Evolutionary conservation across 306 rosid genomes (phyloP).

Genomic region (Lagenaria siceraria): DNA sequence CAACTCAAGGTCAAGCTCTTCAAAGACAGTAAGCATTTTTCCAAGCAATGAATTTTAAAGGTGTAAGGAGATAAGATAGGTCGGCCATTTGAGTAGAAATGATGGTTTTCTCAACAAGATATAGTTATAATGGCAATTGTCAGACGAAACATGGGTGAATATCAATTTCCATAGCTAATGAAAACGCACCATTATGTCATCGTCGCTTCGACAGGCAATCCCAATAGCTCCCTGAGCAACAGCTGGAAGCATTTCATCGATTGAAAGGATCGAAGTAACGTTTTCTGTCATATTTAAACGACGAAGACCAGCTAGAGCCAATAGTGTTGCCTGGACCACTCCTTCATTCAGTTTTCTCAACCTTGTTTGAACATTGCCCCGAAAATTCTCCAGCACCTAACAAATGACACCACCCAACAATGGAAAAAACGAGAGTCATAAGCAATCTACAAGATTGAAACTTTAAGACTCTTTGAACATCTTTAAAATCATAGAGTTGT

Average conservation of each 20-base stretch:
- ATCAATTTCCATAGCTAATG: background rate
- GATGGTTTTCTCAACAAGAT: background rate
- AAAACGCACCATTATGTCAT: constrained; percentile 56
- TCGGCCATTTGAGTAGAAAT: background rate
- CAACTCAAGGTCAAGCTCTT: too few relatives aligned
- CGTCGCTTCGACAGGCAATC: constrained; percentile 47
- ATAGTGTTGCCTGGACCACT: constrained; percentile 85
- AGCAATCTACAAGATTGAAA: background rate
- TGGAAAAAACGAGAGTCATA: background rate
- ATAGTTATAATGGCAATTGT: background rate
- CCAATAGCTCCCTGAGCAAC: constrained; percentile 69
- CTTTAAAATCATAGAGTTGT: background rate
- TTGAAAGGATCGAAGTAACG: constrained; percentile 34
- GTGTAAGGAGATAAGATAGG: background rate
- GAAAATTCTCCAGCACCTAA: constrained; percentile 82
- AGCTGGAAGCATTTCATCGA: constrained; percentile 60
- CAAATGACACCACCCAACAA: constrained; percentile 11
- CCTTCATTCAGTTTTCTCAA: constrained; percentile 72
- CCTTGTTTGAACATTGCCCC: constrained; percentile 95
- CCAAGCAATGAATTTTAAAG: background rate
- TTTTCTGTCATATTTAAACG: constrained; percentile 60
- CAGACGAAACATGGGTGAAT: background rate
- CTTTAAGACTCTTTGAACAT: background rate
- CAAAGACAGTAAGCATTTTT: background rate
- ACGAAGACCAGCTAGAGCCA: constrained; percentile 88